Evolutionary conservation across 2,329 filamentous ascomycete species (phyloP).

Genomic region (Hymenoscyphus fructigenus): DNA sequence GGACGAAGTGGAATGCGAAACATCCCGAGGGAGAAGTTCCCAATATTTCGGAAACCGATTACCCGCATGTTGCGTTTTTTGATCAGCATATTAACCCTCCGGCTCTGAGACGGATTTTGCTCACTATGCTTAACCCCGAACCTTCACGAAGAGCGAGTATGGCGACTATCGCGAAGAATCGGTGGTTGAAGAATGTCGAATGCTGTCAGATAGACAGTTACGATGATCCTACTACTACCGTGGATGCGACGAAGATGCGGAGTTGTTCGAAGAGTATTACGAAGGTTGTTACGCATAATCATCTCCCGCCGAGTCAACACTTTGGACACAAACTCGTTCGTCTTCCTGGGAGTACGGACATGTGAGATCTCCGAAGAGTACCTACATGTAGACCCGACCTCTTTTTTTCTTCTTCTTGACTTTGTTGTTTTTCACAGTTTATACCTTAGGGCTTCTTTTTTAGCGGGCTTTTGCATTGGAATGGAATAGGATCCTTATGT

Average conservation of each 20-base stretch:
- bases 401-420: constrained; percentile 2
- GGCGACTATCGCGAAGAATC: constrained; percentile 63
- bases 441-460: no score
- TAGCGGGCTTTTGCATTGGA: no score
- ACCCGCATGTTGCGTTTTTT: constrained; percentile 64
- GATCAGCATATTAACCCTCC: constrained; percentile 66
- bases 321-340: constrained; percentile 32
- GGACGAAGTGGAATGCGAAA: constrained; percentile 64
- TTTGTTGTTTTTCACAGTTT: no score
- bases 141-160: constrained; percentile 70
- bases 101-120: constrained; percentile 66
- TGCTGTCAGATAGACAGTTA: constrained; percentile 75
- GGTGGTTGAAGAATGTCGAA: constrained; percentile 73
- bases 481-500: no score
- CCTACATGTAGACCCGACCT: constrained; percentile 23
- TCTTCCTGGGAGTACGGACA: constrained; percentile 31
- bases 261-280: constrained; percentile 44
- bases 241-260: constrained; percentile 55
- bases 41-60: constrained; percentile 56
- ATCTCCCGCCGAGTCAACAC: constrained; percentile 30
- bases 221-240: constrained; percentile 57
- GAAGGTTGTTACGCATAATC: constrained; percentile 38
- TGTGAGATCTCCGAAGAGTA: no score
- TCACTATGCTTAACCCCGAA: constrained; percentile 81
- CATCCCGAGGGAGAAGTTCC: constrained; percentile 45